Base-by-base conservation (phyloP, 208 protist species). In the Acanthamoeba healyi region DNA sequence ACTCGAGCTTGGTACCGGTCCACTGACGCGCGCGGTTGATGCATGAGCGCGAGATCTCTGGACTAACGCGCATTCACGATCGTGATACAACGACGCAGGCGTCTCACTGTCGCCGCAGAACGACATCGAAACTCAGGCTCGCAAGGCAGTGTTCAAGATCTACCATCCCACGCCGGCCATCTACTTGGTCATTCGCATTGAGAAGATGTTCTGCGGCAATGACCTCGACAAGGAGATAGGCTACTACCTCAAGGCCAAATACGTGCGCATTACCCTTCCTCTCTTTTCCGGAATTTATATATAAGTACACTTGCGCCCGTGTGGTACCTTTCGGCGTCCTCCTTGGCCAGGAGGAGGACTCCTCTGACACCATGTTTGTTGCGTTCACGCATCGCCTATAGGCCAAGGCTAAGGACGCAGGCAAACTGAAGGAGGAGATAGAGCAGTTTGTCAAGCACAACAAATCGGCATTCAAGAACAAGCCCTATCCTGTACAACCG, bases 181-280 rank as follows among this genome's bases (percentile, higher is more conserved):
- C 24, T 42, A 86, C 74, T n/a, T 54, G 74, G 34, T 51, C 74
- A 32, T 86, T 12, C 74, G 74, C 74, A 86, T 86, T 15, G 38
- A 86, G 44, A 51, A 42, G 42, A 32, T 86, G 74, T 54, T 86
- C 74, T 54, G 24, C 9, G 42, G n/a, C 19, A 40, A 36, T 54
- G 74, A 42, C 74, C 34, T 86, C 42, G 74, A 51, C 67, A 77
- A 77, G 38, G 67, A 77, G 19, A 36, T 77, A 15, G 38, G 67
- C 67, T 77, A 44, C 67, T 77, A 77, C 67, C 38, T 77, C 34
- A 77, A 77, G 67, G 34, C 67, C 67, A 77, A 77, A 77, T 36
- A 36, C 15, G 67, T 77, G 36, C 38, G n/a, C 67, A n/a, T n/a
- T n/a, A n/a, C n/a, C n/a, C n/a, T n/a, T n/a, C n/a, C n/a, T n/a